Evolutionary conservation across 2,329 filamentous ascomycete genomes (phyloP).

Genomic region (Rutstroemia sp.): DNA sequence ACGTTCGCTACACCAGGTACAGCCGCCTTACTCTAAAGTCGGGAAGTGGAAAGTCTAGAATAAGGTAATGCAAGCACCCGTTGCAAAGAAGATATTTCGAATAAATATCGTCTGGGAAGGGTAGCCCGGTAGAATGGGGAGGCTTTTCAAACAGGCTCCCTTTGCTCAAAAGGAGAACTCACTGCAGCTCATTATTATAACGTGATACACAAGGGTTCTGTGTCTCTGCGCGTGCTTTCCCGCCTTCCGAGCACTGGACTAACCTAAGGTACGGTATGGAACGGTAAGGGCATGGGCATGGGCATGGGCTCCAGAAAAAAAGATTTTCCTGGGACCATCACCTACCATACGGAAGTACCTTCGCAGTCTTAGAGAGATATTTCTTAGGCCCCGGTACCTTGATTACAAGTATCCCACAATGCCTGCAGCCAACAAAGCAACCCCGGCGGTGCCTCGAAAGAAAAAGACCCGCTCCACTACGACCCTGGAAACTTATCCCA

Average conservation of each 20-base stretch:
- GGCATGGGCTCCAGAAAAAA: slow-evolving; percentile 3
- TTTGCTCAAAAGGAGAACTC: slow-evolving; percentile 5
- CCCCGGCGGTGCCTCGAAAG: slow-evolving; percentile 14
- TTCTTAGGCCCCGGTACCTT: slow-evolving; percentile 9
- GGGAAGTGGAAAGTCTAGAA: too few species aligned
- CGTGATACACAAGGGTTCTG: slow-evolving; percentile 20
- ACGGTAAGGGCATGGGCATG: background rate
- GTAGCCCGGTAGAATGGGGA: too few species aligned
- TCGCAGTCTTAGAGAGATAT: slow-evolving; percentile 2
- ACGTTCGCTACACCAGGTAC: too few species aligned
- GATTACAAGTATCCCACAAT: slow-evolving; percentile 6
- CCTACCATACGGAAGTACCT: too few species aligned
- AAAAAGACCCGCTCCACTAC: slow-evolving; percentile 18
- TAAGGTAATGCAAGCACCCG: too few species aligned
- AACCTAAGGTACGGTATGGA: slow-evolving; percentile 9
- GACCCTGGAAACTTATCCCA: slow-evolving; percentile 14
- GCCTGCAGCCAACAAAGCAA: slow-evolving; percentile 17
- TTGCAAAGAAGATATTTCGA: too few species aligned
- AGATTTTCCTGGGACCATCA: slow-evolving; percentile 13
- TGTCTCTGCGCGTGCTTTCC: slow-evolving; percentile 17
- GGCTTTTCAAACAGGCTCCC: background rate
- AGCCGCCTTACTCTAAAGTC: too few species aligned
- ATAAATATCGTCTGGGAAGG: too few species aligned
- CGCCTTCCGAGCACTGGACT: slow-evolving; percentile 19
- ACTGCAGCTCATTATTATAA: slow-evolving; percentile 14